Evolutionary conservation across 805 yeast genomes (phyloP).

Genomic region (Lipomyces japonicus): DNA sequence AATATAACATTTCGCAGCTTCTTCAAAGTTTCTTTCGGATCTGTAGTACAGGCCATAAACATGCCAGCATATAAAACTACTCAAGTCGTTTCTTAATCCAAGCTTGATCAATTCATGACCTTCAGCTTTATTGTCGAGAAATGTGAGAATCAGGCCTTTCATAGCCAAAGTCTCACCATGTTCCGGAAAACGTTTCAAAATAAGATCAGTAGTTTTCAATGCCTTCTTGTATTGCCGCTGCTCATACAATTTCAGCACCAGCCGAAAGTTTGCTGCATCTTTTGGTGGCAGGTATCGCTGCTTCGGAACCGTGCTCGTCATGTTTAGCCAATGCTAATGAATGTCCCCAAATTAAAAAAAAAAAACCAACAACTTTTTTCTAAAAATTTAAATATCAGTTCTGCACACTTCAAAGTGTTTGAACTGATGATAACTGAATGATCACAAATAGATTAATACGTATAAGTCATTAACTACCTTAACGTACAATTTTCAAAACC

Average conservation of each 20-base stretch:
- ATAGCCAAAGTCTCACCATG: constrained; percentile 81
- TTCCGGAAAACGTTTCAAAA: constrained; percentile 67
- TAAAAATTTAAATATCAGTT: too few species aligned
- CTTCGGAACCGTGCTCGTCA: constrained; percentile 29
- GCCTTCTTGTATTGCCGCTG: constrained; percentile 83
- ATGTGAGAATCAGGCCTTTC: constrained; percentile 68
- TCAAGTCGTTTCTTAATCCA: constrained; percentile 57
- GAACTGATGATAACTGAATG: too few species aligned
- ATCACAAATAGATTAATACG: too few species aligned
- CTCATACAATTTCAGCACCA: constrained; percentile 81
- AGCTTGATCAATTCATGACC: constrained; percentile 58
- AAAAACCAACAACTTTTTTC: too few species aligned
- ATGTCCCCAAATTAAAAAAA: too few species aligned
- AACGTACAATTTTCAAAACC: too few species aligned
- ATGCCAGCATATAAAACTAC: constrained; percentile 73
- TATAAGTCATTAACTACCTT: too few species aligned
- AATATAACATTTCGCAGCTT: constrained; percentile 74
- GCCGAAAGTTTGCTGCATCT: constrained; percentile 72
- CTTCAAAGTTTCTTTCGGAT: constrained; percentile 60
- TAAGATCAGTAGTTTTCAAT: constrained; percentile 65
- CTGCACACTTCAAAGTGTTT: too few species aligned
- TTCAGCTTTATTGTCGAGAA: constrained; percentile 57
- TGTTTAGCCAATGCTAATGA: too few species aligned
- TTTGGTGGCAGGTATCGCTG: constrained; percentile 43
- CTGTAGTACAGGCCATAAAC: constrained; percentile 81